Percentiles rank a stretch among this genome's conserved stretches.
phyloP scores from a whole-genome alignment of 805 yeast genomes.

The Yarrowia osloensis region DNA sequence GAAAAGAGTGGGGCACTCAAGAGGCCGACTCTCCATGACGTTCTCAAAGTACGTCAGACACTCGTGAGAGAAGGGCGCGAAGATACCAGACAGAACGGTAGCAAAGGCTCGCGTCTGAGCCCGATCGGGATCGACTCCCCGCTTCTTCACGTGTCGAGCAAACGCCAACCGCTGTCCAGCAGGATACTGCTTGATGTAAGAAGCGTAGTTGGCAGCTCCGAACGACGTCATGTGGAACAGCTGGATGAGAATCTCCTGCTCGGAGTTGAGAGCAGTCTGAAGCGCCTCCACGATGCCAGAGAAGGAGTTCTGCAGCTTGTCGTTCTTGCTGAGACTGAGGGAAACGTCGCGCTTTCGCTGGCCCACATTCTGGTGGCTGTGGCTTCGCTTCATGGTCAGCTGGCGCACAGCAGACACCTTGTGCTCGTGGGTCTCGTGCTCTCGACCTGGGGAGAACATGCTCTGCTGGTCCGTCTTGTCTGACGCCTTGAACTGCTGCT shows the following conservation, averaged over 20 bases:
- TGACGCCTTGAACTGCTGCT: slow-evolving; percentile 30
- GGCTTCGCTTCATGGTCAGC: slow-evolving; percentile 25
- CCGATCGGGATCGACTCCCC: slow-evolving; percentile 50
- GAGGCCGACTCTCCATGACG: slow-evolving; percentile 45
- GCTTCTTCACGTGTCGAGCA: slow-evolving; percentile 39
- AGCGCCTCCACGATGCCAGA: slow-evolving; percentile 28
- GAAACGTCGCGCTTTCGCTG: slow-evolving; percentile 21
- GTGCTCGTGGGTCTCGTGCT: not conserved
- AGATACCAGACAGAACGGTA: slow-evolving; percentile 50
- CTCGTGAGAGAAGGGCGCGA: slow-evolving; percentile 45
- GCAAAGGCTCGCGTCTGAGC: slow-evolving; percentile 52
- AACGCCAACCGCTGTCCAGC: slow-evolving; percentile 34
- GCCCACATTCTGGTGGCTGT: slow-evolving; percentile 6
- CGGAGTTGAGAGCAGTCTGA: slow-evolving; percentile 36
- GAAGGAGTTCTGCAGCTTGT: slow-evolving; percentile 20
- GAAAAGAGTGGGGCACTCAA: slow-evolving; percentile 49
- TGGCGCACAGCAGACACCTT: slow-evolving; percentile 24
- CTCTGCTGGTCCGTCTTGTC: slow-evolving; percentile 14
- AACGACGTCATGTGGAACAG: slow-evolving; percentile 52
- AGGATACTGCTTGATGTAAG: slow-evolving; percentile 44
- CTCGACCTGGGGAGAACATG: slow-evolving; percentile 14
- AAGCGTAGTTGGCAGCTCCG: slow-evolving; percentile 46
- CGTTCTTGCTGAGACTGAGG: slow-evolving; percentile 19
- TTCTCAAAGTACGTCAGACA: slow-evolving; percentile 42
- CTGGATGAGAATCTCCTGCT: slow-evolving; percentile 52